Percentiles rank a stretch among this genome's conserved stretches.
phyloP scores from a whole-genome alignment of 2,329 filamentous ascomycete species.

The Apiospora aurea region DNA sequence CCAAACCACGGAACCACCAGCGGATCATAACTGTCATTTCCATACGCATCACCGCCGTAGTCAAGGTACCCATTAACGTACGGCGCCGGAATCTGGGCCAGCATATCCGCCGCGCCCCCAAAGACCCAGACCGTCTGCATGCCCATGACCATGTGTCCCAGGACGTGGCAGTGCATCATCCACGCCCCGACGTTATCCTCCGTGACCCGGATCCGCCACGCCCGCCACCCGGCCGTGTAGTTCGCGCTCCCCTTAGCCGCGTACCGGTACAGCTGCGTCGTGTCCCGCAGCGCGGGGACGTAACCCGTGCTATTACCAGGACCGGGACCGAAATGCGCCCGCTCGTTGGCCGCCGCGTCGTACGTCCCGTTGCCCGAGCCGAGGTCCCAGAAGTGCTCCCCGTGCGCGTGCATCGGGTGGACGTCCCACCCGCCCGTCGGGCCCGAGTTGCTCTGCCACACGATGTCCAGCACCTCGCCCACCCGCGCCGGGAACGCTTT shows the following conservation, averaged over 20 bases:
- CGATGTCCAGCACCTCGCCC: slow-evolving; percentile 63
- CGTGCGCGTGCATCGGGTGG: slow-evolving; percentile 64
- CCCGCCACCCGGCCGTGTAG: slow-evolving; percentile 62
- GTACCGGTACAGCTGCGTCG: slow-evolving; percentile 65
- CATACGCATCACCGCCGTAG: slow-evolving; percentile 55
- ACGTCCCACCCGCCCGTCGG: slow-evolving; percentile 49
- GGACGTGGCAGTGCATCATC: slow-evolving; percentile 68
- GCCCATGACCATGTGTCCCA: slow-evolving; percentile 66
- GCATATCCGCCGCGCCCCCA: slow-evolving; percentile 47
- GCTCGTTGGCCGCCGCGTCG: slow-evolving; percentile 56
- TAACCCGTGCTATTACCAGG: slow-evolving; percentile 36
- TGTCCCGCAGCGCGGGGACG: slow-evolving; percentile 50
- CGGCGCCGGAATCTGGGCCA: slow-evolving; percentile 42
- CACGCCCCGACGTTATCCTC: slow-evolving; percentile 61
- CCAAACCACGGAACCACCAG: slow-evolving; percentile 33
- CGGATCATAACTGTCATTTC: slow-evolving; percentile 46
- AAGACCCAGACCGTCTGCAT: slow-evolving; percentile 53
- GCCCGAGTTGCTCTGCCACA: slow-evolving; percentile 52
- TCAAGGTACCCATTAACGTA: slow-evolving; percentile 50
- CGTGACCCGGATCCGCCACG: slow-evolving; percentile 59
- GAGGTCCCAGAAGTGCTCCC: slow-evolving; percentile 60
- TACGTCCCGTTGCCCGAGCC: slow-evolving; percentile 62
- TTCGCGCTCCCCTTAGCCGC: slow-evolving; percentile 46
- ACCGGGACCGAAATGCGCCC: slow-evolving; percentile 35
- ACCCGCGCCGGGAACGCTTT: slow-evolving; percentile 59